These are phyloP conservation scores for Cercospora nicotianae DNA, from an alignment of 2,329 filamentous ascomycete genomes.

Conservation along the genomic window DNA sequence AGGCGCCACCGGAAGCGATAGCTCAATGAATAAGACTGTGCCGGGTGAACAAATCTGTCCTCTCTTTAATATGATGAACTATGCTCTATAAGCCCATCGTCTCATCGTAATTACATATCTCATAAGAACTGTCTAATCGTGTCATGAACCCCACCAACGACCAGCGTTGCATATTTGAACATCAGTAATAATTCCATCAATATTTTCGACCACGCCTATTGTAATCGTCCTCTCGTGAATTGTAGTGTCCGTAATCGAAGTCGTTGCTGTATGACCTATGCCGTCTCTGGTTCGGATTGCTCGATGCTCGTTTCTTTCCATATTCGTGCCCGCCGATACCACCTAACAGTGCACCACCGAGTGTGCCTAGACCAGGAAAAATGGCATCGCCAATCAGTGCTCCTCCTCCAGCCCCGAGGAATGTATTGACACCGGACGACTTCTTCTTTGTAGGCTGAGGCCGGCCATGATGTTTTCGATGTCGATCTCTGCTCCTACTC, in stretches of 20 bases:
- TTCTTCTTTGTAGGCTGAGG: conserved; percentile 26
- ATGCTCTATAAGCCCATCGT: not conserved
- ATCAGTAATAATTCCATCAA: conserved; percentile 10
- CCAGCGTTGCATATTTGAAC: conserved; percentile 16
- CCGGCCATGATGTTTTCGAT: conserved; percentile 24
- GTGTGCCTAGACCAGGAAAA: conserved; percentile 41
- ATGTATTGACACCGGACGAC: conserved; percentile 39
- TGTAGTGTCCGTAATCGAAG: conserved; percentile 19
- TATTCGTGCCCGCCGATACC: conserved; percentile 47
- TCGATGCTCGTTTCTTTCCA: conserved; percentile 35
- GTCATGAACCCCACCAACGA: conserved; percentile 3
- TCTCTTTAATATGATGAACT: not conserved
- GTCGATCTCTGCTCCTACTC: conserved; percentile 21
- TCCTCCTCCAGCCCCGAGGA: conserved; percentile 48
- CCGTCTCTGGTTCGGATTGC: conserved; percentile 21
- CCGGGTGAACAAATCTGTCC: not conserved
- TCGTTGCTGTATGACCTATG: conserved; percentile 25
- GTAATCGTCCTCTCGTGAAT: conserved; percentile 1
- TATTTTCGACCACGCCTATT: conserved; percentile 26
- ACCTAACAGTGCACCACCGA: conserved; percentile 43
- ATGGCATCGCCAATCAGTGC: conserved; percentile 48
- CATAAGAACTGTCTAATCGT: not conserved
- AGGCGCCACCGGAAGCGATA: not conserved
- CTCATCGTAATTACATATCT: not conserved
- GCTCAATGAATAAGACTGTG: not conserved